Evolutionary conservation across 139 green algal genomes (phyloP).

Genomic region (Picochlorum sp.): DNA sequence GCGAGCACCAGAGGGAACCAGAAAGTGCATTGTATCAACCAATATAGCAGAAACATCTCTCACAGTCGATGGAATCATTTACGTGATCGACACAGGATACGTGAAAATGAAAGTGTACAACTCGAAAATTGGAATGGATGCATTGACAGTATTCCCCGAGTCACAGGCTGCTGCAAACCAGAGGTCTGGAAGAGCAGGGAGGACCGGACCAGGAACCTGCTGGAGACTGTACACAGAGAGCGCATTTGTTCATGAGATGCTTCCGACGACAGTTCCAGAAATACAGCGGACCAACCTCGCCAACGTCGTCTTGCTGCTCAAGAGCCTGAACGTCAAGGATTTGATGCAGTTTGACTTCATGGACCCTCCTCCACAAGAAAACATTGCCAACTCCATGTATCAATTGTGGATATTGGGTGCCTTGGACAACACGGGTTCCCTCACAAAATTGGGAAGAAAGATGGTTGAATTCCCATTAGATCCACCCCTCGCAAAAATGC

Average conservation of each 20-base stretch:
- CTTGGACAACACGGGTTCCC: conserved; percentile 71
- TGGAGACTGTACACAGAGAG: conserved; percentile 93
- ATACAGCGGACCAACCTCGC: conserved; percentile 98
- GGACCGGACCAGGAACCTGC: conserved; percentile 82
- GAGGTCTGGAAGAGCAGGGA: conserved; percentile 75
- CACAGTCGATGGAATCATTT: conserved; percentile 92
- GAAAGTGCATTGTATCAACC: conserved; percentile 87
- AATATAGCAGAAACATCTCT: conserved; percentile 98
- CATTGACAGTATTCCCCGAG: conserved; percentile 81
- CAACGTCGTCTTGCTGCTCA: conserved; percentile 97
- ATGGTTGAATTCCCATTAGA: conserved; percentile 99
- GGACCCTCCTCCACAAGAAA: conserved; percentile 82
- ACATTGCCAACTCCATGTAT: conserved; percentile 97
- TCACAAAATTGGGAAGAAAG: conserved; percentile 51
- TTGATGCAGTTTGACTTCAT: conserved; percentile 98
- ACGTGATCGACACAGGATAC: conserved; percentile 92
- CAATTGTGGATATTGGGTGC: conserved; percentile 90
- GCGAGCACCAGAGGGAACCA: conserved; percentile 68
- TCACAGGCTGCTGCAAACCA: conserved; percentile 80
- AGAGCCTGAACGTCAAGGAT: conserved; percentile 88
- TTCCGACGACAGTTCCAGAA: conserved; percentile 79
- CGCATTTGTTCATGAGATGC: conserved; percentile 60
- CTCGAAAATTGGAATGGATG: conserved; percentile 96
- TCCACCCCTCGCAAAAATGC: conserved; percentile 88
- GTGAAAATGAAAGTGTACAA: conserved; percentile 97